phyloP scores from a whole-genome alignment of 352 stramenopile genomes.

The Globisporangium ultimum region DNA sequence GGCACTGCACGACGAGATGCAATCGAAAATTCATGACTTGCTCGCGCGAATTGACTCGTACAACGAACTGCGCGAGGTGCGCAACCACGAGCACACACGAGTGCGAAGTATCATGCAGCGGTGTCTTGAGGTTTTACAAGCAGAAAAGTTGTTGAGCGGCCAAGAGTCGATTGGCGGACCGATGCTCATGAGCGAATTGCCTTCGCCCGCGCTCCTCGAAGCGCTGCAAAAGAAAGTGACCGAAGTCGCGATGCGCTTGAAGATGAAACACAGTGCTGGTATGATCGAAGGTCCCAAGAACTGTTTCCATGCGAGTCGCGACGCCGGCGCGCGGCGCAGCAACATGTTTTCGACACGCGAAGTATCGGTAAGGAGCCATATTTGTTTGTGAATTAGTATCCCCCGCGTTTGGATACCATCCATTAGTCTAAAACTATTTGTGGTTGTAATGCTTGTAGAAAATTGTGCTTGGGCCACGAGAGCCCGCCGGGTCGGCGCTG shows the following conservation, averaged over 20 bases:
- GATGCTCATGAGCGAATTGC: conserved; percentile 45
- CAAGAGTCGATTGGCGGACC: conserved; percentile 17
- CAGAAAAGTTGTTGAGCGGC: conserved; percentile 27
- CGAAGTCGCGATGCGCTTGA: conserved; percentile 55
- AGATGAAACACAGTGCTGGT: conserved; percentile 37
- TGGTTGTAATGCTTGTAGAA: conserved; percentile 17
- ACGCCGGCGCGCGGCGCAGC: conserved; percentile 28
- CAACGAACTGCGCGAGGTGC: conserved; percentile 45
- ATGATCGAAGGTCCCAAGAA: conserved; percentile 24
- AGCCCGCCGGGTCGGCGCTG: conserved; percentile 44
- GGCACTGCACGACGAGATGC: conserved; percentile 36
- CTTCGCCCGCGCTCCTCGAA: conserved; percentile 44
- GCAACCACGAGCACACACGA: conserved; percentile 45
- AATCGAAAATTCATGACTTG: conserved; percentile 24
- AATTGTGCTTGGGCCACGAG: conserved; percentile 51
- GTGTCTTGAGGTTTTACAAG: conserved; percentile 61
- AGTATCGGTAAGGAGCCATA: conserved; percentile 18
- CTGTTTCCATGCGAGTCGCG: conserved; percentile 18
- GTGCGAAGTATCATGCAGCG: conserved; percentile 52
- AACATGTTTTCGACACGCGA: conserved; percentile 57
- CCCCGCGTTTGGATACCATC: too few relatives aligned
- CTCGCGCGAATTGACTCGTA: conserved; percentile 35
- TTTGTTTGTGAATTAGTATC: too few relatives aligned
- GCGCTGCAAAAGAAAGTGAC: conserved; percentile 67
- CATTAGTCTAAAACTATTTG: too few relatives aligned